Evolutionary conservation across 1,139 yeast genomes (phyloP), one percentile per base, ranked within the genome.

Genomic region (Debaryomycetaceae sp.): DNA sequence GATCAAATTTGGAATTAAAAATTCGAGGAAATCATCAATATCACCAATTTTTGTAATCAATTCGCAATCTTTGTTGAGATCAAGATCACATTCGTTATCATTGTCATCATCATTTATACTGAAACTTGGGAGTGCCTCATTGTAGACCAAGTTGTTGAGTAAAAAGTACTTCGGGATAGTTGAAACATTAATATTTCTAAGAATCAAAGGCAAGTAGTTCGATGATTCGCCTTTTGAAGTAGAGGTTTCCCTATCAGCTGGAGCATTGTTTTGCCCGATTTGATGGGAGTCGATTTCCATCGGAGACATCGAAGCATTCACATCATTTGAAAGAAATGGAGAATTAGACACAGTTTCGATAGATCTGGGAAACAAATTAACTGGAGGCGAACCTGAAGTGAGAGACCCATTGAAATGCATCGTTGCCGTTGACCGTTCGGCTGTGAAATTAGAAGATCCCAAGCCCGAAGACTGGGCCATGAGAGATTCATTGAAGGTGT

Each of bases 191-290:
- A 84, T 76, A 39, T 83, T 80, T 45, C 90, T 63, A 36, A 85
- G 59, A 17, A 85, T 70, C 58, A 85, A 79, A 1, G 89, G 90
- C 35, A 84, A 60, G 57, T 82, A 81, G 52, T 81, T 83, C 1
- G 76, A 66, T 0, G 78, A 66, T 44, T 72, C 78, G 4, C 49
- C 43, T 37, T 56, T 55, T 7, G 43, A 31, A 5, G 53, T 33
- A 13, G 30, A 37, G n/a, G 41, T n/a, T 37, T 43, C 39, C 17
- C 31, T 37, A 6, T 38, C 38, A 31, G 43, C 6, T 2, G 8
- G 4, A 8, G 31, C 11, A 27, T 27, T 27, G 31, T 14, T 22
- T 34, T 58, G 58, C 37, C 61, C 57, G 24, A 50, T 55, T 2
- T 56, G 49, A 27, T 45, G 45, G 7, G 27, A n/a, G 11, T 56